Percentiles rank a stretch among this genome's conserved stretches.
Conservation (phyloP, 306 rosid genomes). For the Styphnolobium japonicum region DNA sequence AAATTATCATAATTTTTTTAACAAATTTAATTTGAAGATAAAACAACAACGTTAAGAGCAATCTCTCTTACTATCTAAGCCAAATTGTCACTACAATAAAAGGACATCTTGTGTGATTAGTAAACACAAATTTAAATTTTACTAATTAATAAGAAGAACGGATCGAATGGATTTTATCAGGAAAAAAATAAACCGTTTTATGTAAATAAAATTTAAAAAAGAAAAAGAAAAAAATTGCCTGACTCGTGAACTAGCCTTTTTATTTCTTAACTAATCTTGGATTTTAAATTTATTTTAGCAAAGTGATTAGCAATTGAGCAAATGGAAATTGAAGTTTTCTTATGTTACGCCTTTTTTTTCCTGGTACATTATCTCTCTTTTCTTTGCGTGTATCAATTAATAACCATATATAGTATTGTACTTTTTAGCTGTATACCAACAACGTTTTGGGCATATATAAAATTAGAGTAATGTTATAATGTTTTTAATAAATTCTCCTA, state of each 20-base stretch:
- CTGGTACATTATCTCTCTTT: too few species aligned
- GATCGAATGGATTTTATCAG: neutral
- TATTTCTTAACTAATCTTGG: too few species aligned
- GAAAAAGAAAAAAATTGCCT: too few species aligned
- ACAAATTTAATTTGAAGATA: neutral
- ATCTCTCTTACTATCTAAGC: neutral
- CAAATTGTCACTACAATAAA: neutral
- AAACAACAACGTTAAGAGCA: neutral
- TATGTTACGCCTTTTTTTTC: neutral
- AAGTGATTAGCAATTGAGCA: too few species aligned
- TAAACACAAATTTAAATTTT: neutral
- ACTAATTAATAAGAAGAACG: neutral
- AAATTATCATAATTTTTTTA: too few species aligned
- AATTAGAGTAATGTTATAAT: too few species aligned
- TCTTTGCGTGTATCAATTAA: neutral
- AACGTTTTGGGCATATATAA: neutral
- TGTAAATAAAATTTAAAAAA: neutral
- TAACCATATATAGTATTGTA: neutral
- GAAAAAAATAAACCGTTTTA: neutral
- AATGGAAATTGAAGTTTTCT: neutral
- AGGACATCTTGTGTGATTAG: neutral
- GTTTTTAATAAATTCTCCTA: too few species aligned
- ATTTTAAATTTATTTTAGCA: too few species aligned
- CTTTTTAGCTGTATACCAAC: slow-evolving; percentile 27
- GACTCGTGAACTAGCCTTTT: too few species aligned